Percentiles rank a stretch among this genome's conserved stretches.
Evolutionary conservation across 129 eudicot genomes (phyloP).

Genomic region (Flaveria trinervia): DNA sequence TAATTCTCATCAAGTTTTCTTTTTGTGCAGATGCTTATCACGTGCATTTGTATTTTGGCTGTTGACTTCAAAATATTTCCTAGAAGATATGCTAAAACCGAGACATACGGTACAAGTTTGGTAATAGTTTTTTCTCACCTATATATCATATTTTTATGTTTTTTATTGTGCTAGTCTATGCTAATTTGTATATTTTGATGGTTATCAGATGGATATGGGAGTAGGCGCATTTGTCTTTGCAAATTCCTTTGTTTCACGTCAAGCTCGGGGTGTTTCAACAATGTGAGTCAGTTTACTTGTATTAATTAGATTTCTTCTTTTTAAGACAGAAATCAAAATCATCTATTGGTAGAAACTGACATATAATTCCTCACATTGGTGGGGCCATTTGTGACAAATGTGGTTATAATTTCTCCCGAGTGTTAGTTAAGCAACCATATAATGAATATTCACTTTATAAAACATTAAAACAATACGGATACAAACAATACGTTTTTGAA

Average conservation of each 20-base stretch:
- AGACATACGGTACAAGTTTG: slow-evolving; percentile 91
- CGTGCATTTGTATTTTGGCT: slow-evolving; percentile 87
- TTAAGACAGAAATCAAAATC: background rate
- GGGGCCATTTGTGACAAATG: background rate
- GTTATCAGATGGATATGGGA: slow-evolving; percentile 86
- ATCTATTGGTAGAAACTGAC: background rate
- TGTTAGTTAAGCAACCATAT: too few relatives aligned
- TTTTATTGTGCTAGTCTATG: slow-evolving; percentile 3
- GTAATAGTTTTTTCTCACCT: slow-evolving; percentile 43
- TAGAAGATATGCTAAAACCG: slow-evolving; percentile 91
- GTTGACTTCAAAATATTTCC: slow-evolving; percentile 94
- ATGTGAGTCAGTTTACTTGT: slow-evolving; percentile 45
- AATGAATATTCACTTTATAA: too few relatives aligned
- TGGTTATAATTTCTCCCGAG: background rate
- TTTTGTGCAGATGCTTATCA: slow-evolving; percentile 77
- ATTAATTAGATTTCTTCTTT: background rate
- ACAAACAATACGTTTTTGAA: background rate
- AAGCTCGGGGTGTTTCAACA: slow-evolving; percentile 77
- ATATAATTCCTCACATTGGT: background rate
- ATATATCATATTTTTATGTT: slow-evolving; percentile 2
- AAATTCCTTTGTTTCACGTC: slow-evolving; percentile 91
- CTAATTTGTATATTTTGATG: slow-evolving; percentile 25
- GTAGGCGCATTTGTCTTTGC: slow-evolving; percentile 88
- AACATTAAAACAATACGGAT: background rate
- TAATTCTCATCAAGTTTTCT: background rate